Conservation (phyloP, 805 yeast genomes). For the Candida maesae region DNA sequence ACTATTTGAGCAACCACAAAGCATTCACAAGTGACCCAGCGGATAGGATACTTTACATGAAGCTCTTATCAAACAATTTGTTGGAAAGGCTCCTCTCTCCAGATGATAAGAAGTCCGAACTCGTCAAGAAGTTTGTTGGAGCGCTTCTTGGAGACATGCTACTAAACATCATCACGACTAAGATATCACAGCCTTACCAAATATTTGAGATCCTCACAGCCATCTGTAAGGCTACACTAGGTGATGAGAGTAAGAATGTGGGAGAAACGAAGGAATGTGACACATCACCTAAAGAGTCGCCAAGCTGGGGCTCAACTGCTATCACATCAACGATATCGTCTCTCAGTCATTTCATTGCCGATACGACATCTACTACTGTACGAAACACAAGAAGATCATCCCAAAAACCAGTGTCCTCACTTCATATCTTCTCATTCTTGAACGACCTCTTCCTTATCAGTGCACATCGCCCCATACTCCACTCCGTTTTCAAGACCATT, state of each 20-base stretch:
- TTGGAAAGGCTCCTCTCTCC: slow-evolving; percentile 36
- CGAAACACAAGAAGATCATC: background rate
- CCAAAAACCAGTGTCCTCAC: slow-evolving; percentile 7
- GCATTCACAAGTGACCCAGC: slow-evolving; percentile 28
- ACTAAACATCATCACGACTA: slow-evolving; percentile 38
- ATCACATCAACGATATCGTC: slow-evolving; percentile 8
- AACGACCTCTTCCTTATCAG: slow-evolving; percentile 20
- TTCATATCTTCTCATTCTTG: slow-evolving; percentile 25
- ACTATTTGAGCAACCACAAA: slow-evolving; percentile 31
- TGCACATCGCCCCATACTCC: slow-evolving; percentile 30
- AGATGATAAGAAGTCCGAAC: slow-evolving; percentile 36
- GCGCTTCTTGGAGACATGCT: slow-evolving; percentile 41
- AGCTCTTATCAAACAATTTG: slow-evolving; percentile 33
- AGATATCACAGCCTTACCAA: slow-evolving; percentile 48
- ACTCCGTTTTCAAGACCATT: slow-evolving; percentile 25
- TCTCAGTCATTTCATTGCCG: slow-evolving; percentile 17
- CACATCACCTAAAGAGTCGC: background rate
- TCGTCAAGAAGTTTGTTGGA: slow-evolving; percentile 36
- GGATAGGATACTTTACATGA: slow-evolving; percentile 32
- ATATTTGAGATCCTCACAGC: slow-evolving; percentile 38
- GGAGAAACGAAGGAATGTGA: no score
- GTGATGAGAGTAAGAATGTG: background rate
- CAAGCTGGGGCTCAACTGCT: background rate
- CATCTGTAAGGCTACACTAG: slow-evolving; percentile 14
- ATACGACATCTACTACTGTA: slow-evolving; percentile 16